Conservation (phyloP, 208 protist species). For the Wallacemonas sp. region DNA sequence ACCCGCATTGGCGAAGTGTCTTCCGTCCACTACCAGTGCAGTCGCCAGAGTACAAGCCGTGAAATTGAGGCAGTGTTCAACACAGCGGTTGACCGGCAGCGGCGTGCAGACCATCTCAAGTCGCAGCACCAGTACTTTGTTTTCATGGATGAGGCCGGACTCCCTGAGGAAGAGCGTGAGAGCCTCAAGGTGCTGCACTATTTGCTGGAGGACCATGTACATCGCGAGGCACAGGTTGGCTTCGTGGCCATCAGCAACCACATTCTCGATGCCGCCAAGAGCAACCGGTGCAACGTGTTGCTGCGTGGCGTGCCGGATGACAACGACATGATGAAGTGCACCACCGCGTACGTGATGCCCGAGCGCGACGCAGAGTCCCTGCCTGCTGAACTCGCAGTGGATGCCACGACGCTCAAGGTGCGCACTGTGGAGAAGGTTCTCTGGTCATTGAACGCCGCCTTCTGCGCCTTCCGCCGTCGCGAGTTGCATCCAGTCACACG, state of each 20-base stretch:
- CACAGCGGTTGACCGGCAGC: neutral
- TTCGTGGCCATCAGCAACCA: neutral
- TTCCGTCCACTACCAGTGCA: too few species aligned
- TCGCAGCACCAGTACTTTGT: neutral
- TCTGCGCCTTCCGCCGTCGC: too few species aligned
- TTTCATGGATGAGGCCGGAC: neutral
- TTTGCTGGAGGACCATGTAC: neutral
- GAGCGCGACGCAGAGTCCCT: neutral
- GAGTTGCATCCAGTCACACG: neutral
- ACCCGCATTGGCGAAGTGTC: neutral
- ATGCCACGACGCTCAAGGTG: too few species aligned
- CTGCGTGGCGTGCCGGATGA: neutral
- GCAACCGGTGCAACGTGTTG: neutral
- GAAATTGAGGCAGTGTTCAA: too few species aligned
- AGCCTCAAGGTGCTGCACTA: neutral
- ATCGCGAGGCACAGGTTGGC: neutral
- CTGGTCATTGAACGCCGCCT: too few species aligned
- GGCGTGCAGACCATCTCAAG: neutral
- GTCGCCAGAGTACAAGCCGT: too few species aligned
- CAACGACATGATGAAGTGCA: neutral
- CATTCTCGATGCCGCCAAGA: neutral
- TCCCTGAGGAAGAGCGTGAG: neutral
- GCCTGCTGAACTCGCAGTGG: neutral
- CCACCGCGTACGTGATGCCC: neutral
- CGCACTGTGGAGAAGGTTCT: too few species aligned